Conservation (phyloP, 1,284 basidiomycete genomes). For the Phylloboletellus chloephorus region DNA sequence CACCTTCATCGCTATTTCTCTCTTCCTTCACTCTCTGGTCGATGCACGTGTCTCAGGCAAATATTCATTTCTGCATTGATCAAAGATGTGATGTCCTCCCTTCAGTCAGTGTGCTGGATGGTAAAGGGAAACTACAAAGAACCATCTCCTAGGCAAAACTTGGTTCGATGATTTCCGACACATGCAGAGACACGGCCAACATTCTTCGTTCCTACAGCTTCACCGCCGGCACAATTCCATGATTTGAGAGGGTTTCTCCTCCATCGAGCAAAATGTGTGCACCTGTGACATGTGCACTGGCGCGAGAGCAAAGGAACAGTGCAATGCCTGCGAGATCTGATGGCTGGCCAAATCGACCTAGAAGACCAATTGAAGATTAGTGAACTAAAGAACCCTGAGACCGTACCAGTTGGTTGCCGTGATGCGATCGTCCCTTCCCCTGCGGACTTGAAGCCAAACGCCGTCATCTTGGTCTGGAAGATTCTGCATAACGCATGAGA, state of each 20-base stretch:
- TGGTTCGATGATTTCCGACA: not conserved
- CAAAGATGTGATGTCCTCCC: not conserved
- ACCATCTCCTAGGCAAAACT: not conserved
- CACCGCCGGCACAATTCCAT: conserved; percentile 32
- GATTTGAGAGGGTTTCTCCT: conserved; percentile 30
- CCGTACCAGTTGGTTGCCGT: conserved; percentile 58
- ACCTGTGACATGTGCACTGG: conserved; percentile 70
- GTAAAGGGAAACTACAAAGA: not conserved
- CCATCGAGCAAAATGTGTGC: conserved; percentile 70
- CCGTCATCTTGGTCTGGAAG: conserved; percentile 87
- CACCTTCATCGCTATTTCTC: not conserved
- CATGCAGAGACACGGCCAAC: conserved; percentile 1
- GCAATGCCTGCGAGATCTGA: conserved; percentile 73
- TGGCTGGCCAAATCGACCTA: conserved; percentile 63
- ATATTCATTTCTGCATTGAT: conserved; percentile 7
- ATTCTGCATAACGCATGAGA: conserved; percentile 40
- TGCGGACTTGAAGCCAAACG: conserved; percentile 59
- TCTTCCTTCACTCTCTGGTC: conserved; percentile 1
- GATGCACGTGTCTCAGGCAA: not conserved
- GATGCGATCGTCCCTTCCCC: conserved; percentile 50
- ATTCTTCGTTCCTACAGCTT: conserved; percentile 34
- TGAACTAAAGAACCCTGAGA: not conserved
- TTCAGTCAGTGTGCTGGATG: not conserved
- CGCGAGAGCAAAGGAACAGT: conserved; percentile 69
- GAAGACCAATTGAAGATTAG: not conserved